phyloP scores from a whole-genome alignment of 306 rosid species.

The Lithocarpus polystachyus region DNA sequence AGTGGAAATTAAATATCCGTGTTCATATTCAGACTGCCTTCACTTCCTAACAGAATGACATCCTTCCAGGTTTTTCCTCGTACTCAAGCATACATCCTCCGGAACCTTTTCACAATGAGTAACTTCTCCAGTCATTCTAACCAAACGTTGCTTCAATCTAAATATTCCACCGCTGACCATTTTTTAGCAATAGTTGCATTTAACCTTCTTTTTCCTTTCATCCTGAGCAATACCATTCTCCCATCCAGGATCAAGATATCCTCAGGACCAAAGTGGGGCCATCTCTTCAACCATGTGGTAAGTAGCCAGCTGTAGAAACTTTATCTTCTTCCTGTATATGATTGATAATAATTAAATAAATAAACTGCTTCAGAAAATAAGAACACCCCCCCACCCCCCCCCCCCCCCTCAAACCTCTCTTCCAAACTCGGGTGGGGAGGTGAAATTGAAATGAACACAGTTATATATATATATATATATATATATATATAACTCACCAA shows the following conservation, averaged over 20 bases:
- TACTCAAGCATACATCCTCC: slow-evolving; percentile 76
- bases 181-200: slow-evolving; percentile 94
- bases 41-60: slow-evolving; percentile 74
- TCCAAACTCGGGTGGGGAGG: too few relatives aligned
- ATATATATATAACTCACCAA: too few relatives aligned
- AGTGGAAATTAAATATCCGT: slow-evolving; percentile 60
- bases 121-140: slow-evolving; percentile 93
- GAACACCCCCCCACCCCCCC: too few relatives aligned
- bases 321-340: too few relatives aligned
- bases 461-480: too few relatives aligned
- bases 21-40: slow-evolving; percentile 56
- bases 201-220: slow-evolving; percentile 92
- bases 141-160: slow-evolving; percentile 93
- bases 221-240: slow-evolving; percentile 94
- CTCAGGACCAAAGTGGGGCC: slow-evolving; percentile 72
- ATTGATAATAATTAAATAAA: too few relatives aligned
- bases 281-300: slow-evolving; percentile 12
- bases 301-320: too few relatives aligned
- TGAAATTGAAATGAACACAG: too few relatives aligned
- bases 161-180: slow-evolving; percentile 93
- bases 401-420: too few relatives aligned
- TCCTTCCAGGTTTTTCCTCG: slow-evolving; percentile 85
- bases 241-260: slow-evolving; percentile 96
- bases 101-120: slow-evolving; percentile 94
- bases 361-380: too few relatives aligned